Evolutionary conservation across 495 filamentous ascomycete species (phyloP), one percentile per base, ranked within the genome.

Genomic region (Corynascus novoguineensis): DNA sequence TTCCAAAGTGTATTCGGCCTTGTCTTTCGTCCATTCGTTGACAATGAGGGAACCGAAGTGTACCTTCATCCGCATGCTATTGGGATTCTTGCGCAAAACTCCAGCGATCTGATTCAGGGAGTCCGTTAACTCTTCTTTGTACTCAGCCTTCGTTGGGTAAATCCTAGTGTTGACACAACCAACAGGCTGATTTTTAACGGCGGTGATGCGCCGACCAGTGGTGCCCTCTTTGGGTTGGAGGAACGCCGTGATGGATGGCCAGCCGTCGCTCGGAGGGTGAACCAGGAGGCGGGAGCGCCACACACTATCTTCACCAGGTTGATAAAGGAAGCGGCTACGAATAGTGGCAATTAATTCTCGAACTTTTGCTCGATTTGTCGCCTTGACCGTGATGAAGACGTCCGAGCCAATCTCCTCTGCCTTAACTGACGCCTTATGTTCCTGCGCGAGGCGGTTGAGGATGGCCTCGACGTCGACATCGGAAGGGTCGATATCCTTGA

Each of bases 11-110:
- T 79, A 78, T 8, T 63, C 58, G 0, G 38, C 8, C 31, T 70
- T 68, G 12, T 58, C 69, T 21, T 70, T 68, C 12, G 67, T 67
- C 35, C 78, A 86, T 14, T 68, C 59, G 9, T 69, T 67, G 14
- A 88, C 67, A 8, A 76, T 59, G 27, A 83, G 73, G 0, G 72
- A 69, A 0, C 85, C 86, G 41, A 88, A 78, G 31, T 77, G 71
- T 4, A 85, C 73, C 21, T 80, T 74, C 77, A 89, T 69, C 6
- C 54, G 55, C 62, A 72, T 68, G 44, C 58, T 58, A 48, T 60
- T 66, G 5, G 64, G 60, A 8, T 58, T 22, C 8, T 54, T 25
- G 6, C 48, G 37, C 46, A 71, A 31, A 11, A 49, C 46, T 0
- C 17, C 25, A 4, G 53, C 29, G 1, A 35, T 22, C 6, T 21